Evolutionary conservation across 495 filamentous ascomycete species (phyloP), one percentile per base, ranked within the genome.

Genomic region (Penicillium salamii): DNA sequence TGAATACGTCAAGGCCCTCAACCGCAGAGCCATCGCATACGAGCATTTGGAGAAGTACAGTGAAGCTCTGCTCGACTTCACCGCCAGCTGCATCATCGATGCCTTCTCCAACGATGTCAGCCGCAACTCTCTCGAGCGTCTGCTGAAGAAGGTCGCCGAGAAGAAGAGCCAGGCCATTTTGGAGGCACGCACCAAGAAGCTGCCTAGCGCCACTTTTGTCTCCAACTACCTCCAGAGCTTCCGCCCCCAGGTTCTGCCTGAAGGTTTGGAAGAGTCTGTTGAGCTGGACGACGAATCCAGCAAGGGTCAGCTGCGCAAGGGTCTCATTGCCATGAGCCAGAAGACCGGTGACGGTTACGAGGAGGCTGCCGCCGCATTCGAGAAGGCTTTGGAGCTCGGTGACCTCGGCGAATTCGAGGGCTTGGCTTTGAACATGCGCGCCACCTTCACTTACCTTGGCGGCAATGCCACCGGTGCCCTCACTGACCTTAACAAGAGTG

Each of bases 151-250:
- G 78, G 91, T 97, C 44, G 93, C 93, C 24, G 92, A 97, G 66
- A 74, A 85, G 42, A 97, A 96, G 69, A 91, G 86, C 51, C 90
- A 90, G 69, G 81, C 78, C 24, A 96, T 99, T 50, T 70, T 99
- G 38, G 83, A 78, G 33, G 75, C 75, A 41, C 89, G 89, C 66
- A 84, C 82, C 59, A 87, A 87, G 71, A 90, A 86, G 70, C 78
- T 99, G 7, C 93, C 95, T 2, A 96, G 90, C 65, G 82, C 92
- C 2, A 97, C 91, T 3, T 97, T 97, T 52, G 91, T 97, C 39
- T 90, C 89, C 54, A 99, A 99, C 76, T 99, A 97, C 69, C 85
- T 99, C 13, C 93, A 97, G 68, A 97, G 93, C 70, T 99, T 97
- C 85, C 85, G 93, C 42, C 70, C 82, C 37, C 85, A 84, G 67